These are phyloP conservation scores for Cystobasidium ongulense DNA, from an alignment of 768 basidiomycete genomes.

Conservation along the genomic window DNA sequence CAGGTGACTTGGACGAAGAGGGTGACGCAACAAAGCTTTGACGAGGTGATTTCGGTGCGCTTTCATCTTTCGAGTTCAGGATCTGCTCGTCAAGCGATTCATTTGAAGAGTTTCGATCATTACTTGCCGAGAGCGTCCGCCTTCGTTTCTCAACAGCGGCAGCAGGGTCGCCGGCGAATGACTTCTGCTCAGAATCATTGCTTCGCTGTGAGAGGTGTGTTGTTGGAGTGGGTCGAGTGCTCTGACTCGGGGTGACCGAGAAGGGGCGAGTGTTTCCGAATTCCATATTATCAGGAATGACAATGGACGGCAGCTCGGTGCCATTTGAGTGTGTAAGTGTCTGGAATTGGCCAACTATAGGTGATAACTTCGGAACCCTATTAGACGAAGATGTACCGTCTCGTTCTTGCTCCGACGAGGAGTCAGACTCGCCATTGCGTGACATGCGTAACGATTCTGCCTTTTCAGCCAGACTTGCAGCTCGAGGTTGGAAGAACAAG, in stretches of 20 bases:
- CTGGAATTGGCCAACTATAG: background rate
- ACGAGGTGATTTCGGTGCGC: background rate
- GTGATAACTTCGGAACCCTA: background rate
- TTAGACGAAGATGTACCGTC: background rate
- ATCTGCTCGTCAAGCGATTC: background rate
- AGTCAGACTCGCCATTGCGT: slow-evolving; percentile 13
- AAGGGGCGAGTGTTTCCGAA: background rate
- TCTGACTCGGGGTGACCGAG: background rate
- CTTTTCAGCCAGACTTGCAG: slow-evolving; percentile 30
- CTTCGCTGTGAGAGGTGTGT: background rate
- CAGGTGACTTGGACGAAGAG: background rate
- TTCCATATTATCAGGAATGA: slow-evolving; percentile 28
- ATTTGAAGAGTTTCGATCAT: background rate
- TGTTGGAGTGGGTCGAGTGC: background rate
- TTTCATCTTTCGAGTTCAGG: background rate
- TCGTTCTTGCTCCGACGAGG: background rate
- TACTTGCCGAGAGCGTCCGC: background rate
- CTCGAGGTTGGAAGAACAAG: slow-evolving; percentile 78
- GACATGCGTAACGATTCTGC: slow-evolving; percentile 26
- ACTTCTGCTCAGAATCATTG: background rate
- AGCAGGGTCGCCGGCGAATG: background rate
- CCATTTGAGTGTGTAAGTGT: background rate
- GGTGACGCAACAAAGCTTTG: background rate
- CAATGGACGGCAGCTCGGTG: slow-evolving; percentile 15
- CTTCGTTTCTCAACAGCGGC: background rate